Evolutionary conservation across 129 eudicot species (phyloP), one percentile per base, ranked within the genome.

Genomic region (Lonicera japonica): DNA sequence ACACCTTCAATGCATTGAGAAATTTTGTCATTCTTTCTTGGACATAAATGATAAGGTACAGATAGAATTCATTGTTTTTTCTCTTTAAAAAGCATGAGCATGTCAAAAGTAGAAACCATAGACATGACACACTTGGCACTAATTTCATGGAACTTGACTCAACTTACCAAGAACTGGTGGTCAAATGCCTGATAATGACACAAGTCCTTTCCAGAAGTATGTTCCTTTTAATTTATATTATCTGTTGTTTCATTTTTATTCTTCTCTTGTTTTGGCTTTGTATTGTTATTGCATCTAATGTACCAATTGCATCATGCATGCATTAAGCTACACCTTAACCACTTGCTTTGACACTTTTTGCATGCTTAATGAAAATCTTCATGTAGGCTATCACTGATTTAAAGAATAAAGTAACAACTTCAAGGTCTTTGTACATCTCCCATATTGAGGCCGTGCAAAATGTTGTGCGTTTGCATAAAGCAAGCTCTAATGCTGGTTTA

Each of bases 371-470:
- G 24, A 38, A 48, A 58, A 67, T 70, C 21, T 70, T 43, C 40
- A 39, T 11, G 68, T 71, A 88, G 99, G 94, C 87, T 56, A 61
- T 84, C 56, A 48, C 41, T 16, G 96, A 81, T 23, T 63, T 94
- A 56, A 94, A 85, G 94, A 83, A 80, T 63, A 88, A 79, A 77
- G 78, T 85, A 46, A 74, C 69, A 54, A 56, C 92, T 72, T 83
- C 89, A 15, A 77, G 75, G 76, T 62, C 81, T 39, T 65, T 88
- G 67, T 88, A 72, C 57, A 39, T 85, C 48, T 94, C 99, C 19
- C 95, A 94, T 59, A 60, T 88, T 25, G 99, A 94, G 78, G 90
- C 80, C 39, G 60, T 94, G 60, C 96, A 85, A 77, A 85, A 94
- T 80, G 89, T 94, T 52, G 94, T 85, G 38, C 74, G 84, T 9